phyloP scores from a whole-genome alignment of 1,284 basidiomycete species.

The Cerrena zonata region DNA sequence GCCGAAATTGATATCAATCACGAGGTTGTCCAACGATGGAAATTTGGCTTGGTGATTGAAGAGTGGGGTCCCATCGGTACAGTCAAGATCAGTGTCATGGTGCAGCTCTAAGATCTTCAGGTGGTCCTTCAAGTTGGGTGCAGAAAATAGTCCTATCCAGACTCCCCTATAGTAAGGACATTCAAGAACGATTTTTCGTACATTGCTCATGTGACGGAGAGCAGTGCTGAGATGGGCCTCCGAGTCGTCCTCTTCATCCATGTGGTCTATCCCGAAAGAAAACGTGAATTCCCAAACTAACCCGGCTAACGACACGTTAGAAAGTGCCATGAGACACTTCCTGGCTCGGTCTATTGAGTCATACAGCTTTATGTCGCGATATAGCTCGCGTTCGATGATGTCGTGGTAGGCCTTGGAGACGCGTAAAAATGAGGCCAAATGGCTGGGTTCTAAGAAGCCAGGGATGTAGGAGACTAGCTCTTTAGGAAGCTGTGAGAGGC shows the following conservation, averaged over 20 bases:
- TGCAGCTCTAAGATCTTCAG: neutral
- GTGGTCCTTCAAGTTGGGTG: neutral
- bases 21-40: neutral
- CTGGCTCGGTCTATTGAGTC: neutral
- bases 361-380: neutral
- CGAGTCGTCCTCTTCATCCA: neutral
- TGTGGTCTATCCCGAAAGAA: neutral
- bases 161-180: neutral
- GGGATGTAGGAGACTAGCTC: neutral
- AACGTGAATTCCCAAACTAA: neutral
- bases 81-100: neutral
- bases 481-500: neutral
- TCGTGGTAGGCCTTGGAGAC: neutral
- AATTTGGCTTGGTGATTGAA: neutral
- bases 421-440: neutral
- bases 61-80: neutral
- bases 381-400: neutral
- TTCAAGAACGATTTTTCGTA: neutral
- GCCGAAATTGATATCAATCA: neutral
- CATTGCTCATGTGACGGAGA: neutral
- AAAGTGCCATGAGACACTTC: neutral
- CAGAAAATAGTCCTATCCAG: neutral
- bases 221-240: neutral
- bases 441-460: neutral
- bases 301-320: neutral